Percentiles rank a stretch among this genome's conserved stretches.
Conservation (phyloP, 805 yeast genomes). For the Peterozyma xylosa region DNA sequence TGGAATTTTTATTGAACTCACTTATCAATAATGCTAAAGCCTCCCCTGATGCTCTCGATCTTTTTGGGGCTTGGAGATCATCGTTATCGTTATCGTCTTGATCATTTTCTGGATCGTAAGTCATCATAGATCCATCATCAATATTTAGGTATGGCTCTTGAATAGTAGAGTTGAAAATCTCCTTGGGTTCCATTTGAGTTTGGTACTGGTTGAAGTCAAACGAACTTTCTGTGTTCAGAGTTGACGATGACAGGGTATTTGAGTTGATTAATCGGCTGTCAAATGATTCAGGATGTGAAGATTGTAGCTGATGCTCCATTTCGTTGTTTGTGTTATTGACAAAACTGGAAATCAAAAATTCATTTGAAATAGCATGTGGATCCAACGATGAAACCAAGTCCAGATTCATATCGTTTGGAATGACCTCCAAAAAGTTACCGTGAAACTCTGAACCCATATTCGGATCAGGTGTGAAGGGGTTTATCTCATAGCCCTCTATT, state of each 20-base stretch:
- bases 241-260: no score
- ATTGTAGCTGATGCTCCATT: not conserved
- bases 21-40: conserved; percentile 58
- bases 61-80: conserved; percentile 12
- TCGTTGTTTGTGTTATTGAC: not conserved
- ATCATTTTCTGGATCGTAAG: not conserved
- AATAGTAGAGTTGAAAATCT: no score
- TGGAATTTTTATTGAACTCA: conserved; percentile 67
- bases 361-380: conserved; percentile 5
- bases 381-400: conserved; percentile 3
- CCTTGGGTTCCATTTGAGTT: not conserved
- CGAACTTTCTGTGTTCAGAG: conserved; percentile 3
- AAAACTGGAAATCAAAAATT: not conserved
- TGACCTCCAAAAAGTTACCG: conserved; percentile 1
- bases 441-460: conserved; percentile 2
- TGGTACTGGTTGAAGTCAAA: conserved; percentile 3
- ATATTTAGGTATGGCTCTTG: no score
- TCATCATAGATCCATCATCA: not conserved
- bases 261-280: no score
- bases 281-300: no score
- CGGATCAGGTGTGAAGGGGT: not conserved
- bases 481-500: not conserved
- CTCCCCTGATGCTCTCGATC: conserved; percentile 48
- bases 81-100: not conserved
- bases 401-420: not conserved